These are phyloP conservation scores for Venturia effusa DNA, from an alignment of 2,329 filamentous ascomycete species.

Conservation along the genomic window DNA sequence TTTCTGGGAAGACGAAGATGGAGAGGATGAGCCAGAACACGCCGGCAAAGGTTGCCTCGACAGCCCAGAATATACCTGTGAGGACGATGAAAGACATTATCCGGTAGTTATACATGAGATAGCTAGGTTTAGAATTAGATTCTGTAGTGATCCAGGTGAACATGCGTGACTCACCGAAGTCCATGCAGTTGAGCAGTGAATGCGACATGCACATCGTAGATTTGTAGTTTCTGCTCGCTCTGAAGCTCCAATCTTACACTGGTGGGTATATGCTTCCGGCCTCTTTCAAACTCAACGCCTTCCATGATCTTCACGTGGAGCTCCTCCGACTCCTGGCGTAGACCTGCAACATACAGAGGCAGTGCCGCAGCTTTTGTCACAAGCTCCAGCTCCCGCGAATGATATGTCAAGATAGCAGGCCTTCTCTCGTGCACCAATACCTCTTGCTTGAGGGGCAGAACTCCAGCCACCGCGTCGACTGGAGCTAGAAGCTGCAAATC, in stretches of 20 bases:
- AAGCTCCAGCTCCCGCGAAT: slow-evolving; percentile 55
- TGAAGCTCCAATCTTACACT: slow-evolving; percentile 57
- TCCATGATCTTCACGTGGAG: slow-evolving; percentile 66
- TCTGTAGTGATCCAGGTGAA: background rate
- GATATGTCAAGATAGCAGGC: slow-evolving; percentile 69
- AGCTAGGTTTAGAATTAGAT: slow-evolving; percentile 32
- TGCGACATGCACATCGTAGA: slow-evolving; percentile 59
- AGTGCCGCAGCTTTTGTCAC: slow-evolving; percentile 52
- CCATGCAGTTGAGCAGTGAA: slow-evolving; percentile 69
- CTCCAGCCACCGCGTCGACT: slow-evolving; percentile 9
- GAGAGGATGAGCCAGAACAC: slow-evolving; percentile 52
- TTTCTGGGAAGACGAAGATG: slow-evolving; percentile 23
- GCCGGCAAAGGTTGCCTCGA: slow-evolving; percentile 57
- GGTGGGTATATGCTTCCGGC: slow-evolving; percentile 41
- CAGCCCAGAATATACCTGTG: slow-evolving; percentile 63
- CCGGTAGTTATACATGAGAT: slow-evolving; percentile 79
- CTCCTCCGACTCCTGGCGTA: slow-evolving; percentile 50
- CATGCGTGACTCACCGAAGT: slow-evolving; percentile 37
- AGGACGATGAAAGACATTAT: slow-evolving; percentile 58
- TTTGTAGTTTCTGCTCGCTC: slow-evolving; percentile 57
- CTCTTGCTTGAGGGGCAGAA: slow-evolving; percentile 14
- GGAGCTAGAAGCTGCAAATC: slow-evolving; percentile 54
- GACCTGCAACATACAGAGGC: slow-evolving; percentile 58
- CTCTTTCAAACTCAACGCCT: slow-evolving; percentile 51
- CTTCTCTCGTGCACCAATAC: slow-evolving; percentile 41